These are phyloP conservation scores for Phytophthora ohioensis DNA, from an alignment of 352 stramenopile genomes.

Conservation along the genomic window DNA sequence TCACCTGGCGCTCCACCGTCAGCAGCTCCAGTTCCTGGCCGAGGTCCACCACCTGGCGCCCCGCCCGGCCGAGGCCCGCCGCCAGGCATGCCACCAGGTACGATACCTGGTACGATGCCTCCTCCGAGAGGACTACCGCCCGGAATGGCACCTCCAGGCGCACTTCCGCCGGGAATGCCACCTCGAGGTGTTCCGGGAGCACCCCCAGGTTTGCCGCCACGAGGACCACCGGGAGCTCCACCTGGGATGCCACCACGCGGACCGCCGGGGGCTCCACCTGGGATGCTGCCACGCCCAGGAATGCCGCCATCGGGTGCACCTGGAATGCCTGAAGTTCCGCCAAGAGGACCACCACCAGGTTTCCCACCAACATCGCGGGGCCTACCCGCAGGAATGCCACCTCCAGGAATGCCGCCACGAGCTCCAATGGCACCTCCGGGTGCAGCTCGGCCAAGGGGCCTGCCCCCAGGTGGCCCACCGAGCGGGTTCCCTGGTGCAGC, in stretches of 20 bases:
- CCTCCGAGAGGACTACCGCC: slow-evolving; percentile 41
- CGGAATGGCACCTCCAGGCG: slow-evolving; percentile 28
- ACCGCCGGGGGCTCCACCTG: slow-evolving; percentile 32
- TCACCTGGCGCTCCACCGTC: slow-evolving; percentile 33
- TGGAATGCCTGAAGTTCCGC: slow-evolving; percentile 27
- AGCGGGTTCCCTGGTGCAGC: slow-evolving; percentile 37
- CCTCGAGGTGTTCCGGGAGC: slow-evolving; percentile 32
- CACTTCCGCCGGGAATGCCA: slow-evolving; percentile 33
- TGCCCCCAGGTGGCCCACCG: slow-evolving; percentile 36
- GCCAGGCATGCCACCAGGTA: slow-evolving; percentile 35
- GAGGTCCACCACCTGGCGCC: slow-evolving; percentile 38
- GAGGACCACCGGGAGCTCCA: slow-evolving; percentile 22
- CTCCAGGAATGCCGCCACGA: background rate
- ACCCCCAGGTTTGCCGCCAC: slow-evolving; percentile 21
- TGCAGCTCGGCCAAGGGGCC: slow-evolving; percentile 28
- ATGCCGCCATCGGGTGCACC: slow-evolving; percentile 31
- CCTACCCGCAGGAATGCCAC: slow-evolving; percentile 28
- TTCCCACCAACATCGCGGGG: slow-evolving; percentile 23
- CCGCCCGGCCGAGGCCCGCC: slow-evolving; percentile 22
- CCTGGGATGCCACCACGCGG: slow-evolving; percentile 30
- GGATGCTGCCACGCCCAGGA: slow-evolving; percentile 31
- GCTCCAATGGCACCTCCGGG: slow-evolving; percentile 20
- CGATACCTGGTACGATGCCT: slow-evolving; percentile 54
- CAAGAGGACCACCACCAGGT: slow-evolving; percentile 22
- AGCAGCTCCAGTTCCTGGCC: slow-evolving; percentile 2